Conservation (phyloP, 2,329 filamentous ascomycete species). For the Talaromyces albobiverticillius region DNA sequence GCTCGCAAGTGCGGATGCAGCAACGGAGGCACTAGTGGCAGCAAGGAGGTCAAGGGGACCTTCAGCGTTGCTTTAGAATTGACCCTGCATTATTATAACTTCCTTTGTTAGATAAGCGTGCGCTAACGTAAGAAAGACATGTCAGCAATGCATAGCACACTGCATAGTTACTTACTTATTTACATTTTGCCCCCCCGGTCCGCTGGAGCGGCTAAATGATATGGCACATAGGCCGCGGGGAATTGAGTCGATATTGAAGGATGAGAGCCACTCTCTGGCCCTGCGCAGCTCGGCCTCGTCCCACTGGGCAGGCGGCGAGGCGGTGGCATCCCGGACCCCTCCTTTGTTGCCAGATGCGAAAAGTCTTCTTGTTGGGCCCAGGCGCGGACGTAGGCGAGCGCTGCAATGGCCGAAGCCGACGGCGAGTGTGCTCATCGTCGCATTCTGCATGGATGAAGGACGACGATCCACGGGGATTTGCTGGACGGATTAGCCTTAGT, state of each 20-base stretch:
- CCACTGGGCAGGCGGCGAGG: constrained; percentile 15
- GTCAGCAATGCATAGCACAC: neutral
- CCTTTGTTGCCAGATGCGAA: constrained; percentile 27
- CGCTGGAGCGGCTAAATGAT: constrained; percentile 62
- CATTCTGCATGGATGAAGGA: too few relatives aligned
- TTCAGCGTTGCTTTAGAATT: constrained; percentile 66
- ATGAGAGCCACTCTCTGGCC: constrained; percentile 57
- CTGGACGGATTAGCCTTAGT: too few relatives aligned
- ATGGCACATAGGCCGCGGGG: constrained; percentile 57
- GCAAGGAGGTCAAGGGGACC: constrained; percentile 51
- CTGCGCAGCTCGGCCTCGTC: constrained; percentile 34
- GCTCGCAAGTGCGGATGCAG: constrained; percentile 52
- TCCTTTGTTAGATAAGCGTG: neutral
- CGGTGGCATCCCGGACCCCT: constrained; percentile 22
- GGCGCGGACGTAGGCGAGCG: too few relatives aligned
- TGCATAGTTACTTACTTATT: constrained; percentile 55
- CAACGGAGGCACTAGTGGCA: constrained; percentile 53
- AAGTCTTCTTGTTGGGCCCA: constrained; percentile 16
- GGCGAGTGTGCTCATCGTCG: too few relatives aligned
- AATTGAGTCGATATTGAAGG: constrained; percentile 53
- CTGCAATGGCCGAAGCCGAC: too few relatives aligned
- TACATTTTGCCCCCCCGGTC: constrained; percentile 66
- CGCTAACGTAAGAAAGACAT: neutral
- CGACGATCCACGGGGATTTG: too few relatives aligned
- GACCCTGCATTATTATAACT: constrained; percentile 44